phyloP scores from a whole-genome alignment of 805 yeast genomes.

The Zygosaccharomyces rouxii region DNA sequence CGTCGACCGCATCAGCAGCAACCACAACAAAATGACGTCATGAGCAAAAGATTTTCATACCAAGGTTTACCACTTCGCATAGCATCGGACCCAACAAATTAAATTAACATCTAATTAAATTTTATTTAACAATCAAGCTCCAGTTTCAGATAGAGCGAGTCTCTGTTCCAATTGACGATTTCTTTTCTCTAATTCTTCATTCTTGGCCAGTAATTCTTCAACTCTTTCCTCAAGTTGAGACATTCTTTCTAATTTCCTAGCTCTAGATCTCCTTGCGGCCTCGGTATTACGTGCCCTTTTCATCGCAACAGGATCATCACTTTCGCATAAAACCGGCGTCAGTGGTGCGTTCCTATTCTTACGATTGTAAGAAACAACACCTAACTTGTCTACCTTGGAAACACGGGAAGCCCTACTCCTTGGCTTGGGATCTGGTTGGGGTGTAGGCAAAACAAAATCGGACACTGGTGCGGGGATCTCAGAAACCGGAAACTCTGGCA shows the following conservation, averaged over 20 bases:
- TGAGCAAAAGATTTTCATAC: not conserved
- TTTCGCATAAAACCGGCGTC: slow-evolving; percentile 59
- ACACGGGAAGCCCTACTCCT: slow-evolving; percentile 1
- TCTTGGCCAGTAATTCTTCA: slow-evolving; percentile 55
- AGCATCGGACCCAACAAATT: not conserved
- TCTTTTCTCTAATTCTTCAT: slow-evolving; percentile 58
- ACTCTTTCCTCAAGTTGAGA: slow-evolving; percentile 74
- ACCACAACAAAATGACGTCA: not conserved
- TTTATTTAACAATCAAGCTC: not conserved
- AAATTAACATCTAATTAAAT: slow-evolving; percentile 2
- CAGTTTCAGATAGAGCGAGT: not conserved
- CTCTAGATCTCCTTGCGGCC: slow-evolving; percentile 94
- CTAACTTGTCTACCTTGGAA: slow-evolving; percentile 59
- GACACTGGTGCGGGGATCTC: not conserved
- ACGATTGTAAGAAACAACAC: slow-evolving; percentile 70
- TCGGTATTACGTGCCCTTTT: slow-evolving; percentile 95
- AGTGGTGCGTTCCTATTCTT: slow-evolving; percentile 72
- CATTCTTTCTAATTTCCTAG: slow-evolving; percentile 88
- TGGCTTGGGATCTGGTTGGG: not conserved
- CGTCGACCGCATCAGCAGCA: not conserved
- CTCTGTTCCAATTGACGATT: slow-evolving; percentile 30
- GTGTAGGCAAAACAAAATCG: not conserved
- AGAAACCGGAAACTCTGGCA: not conserved
- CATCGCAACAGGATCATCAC: slow-evolving; percentile 61
- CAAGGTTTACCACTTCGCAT: not conserved